Evolutionary conservation across 495 filamentous ascomycete genomes (phyloP), one percentile per base, ranked within the genome.

Genomic region (Trichoderma reesei): DNA sequence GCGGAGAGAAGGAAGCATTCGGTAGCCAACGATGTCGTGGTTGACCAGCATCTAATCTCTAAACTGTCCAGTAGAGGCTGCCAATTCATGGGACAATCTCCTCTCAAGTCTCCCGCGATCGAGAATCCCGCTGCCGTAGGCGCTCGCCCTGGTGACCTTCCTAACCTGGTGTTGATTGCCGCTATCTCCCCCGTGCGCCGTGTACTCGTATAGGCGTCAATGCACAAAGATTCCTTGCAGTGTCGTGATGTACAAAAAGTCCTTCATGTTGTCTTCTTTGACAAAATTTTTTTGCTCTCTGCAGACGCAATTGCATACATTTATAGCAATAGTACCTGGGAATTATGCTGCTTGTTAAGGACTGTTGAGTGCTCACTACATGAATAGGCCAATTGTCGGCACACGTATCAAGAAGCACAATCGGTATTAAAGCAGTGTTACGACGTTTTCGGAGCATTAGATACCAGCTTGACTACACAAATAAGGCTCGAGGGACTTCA

Each of bases 161-260:
- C 18, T 48, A 48, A 18, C 18, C 44, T 48, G 44, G 44, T 48
- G 18, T n/a, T n/a, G 16, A 48, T 20, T 18, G 18, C n/a, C 44
- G 44, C 9, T 48, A 48, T 48, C 44, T 48, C 26, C 26, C 26
- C 26, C 26, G 26, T 26, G 26, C 26, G 26, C 26, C 26, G 26
- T 26, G 26, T 26, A 26, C 26, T 26, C 26, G 9, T 18, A 20
- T 48, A 16, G 6, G 11, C 11, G 38, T 39, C 38, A 39, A 48
- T 48, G 44, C 44, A 48, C 44, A 48, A 48, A 48, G 20, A 48
- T 48, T 48, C 44, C 44, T 48, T 48, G 44, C 44, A 48, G 44
- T 48, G 16, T n/a, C 18, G 18, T 48, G 5, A 48, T 18, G 5
- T 48, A 48, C 44, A 48, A 7, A 48, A 20, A 18, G 18, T 18